Evolutionary conservation across 75 land plant species (phyloP).

Genomic region (Adiantum capillusveneris): DNA sequence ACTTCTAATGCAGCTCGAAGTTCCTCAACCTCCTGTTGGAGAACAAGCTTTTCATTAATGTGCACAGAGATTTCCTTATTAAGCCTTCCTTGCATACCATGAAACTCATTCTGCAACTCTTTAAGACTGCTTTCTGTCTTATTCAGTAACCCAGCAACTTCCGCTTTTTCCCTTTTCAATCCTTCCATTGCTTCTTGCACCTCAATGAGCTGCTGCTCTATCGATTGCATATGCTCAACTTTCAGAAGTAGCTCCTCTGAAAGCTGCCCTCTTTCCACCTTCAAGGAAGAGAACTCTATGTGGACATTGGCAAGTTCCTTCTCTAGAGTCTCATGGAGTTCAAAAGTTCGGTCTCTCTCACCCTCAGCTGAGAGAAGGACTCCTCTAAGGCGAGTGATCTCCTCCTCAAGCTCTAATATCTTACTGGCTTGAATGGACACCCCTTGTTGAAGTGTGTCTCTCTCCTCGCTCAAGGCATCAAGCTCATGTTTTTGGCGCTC

Average conservation of each 20-base stretch:
- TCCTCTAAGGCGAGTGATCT: neutral
- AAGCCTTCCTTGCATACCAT: neutral
- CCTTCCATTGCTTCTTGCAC: neutral
- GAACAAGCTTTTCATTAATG: neutral
- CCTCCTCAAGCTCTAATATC: neutral
- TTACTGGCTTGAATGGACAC: neutral
- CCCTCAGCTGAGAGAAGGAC: neutral
- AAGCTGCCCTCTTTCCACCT: neutral
- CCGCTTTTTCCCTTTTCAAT: no score
- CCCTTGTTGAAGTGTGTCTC: neutral
- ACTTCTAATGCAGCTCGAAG: neutral
- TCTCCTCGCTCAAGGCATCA: neutral
- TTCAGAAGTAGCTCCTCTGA: neutral
- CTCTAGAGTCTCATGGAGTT: neutral
- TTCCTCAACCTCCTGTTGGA: neutral
- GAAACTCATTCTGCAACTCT: no score
- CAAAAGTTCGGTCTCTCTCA: neutral
- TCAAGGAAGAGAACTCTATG: constrained; percentile 17
- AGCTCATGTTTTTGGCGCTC: no score
- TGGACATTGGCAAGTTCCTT: constrained; percentile 28
- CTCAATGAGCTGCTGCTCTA: neutral
- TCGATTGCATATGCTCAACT: neutral
- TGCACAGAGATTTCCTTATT: neutral
- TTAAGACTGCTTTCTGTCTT: no score
- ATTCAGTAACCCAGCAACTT: no score